A percentile compares a stretch with the other conserved stretches of the same genome.
Evolutionary conservation across 257 asterid genomes (phyloP).

Genomic region (Rauvolfia tetraphylla): DNA sequence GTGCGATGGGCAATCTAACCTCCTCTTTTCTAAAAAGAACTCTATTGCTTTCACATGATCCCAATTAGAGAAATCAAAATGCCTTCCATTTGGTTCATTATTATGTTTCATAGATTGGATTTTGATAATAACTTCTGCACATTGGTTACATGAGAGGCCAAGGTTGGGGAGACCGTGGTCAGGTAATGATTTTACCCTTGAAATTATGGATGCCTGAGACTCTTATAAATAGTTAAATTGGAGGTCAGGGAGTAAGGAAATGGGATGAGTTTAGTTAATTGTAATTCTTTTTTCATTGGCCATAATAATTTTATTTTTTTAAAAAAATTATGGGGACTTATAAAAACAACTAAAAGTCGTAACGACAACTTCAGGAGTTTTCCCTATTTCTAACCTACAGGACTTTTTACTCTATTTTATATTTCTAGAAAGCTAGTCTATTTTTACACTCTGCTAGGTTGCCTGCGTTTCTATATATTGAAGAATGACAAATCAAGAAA

Average conservation of each 20-base stretch:
- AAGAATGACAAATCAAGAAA: neutral
- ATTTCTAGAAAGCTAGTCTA: neutral
- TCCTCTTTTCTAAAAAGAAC: neutral
- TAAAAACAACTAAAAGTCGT: neutral
- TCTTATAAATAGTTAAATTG: neutral
- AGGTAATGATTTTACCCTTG: neutral
- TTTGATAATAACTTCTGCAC: neutral
- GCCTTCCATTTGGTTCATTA: neutral
- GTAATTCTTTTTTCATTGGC: neutral
- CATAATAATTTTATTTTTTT: no score
- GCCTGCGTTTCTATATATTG: neutral
- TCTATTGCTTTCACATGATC: neutral
- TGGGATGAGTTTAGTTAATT: neutral
- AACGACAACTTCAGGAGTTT: neutral
- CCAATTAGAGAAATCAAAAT: neutral
- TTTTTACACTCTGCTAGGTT: neutral
- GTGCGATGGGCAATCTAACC: neutral
- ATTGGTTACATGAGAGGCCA: neutral
- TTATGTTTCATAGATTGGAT: neutral
- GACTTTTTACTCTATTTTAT: neutral
- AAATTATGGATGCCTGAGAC: neutral
- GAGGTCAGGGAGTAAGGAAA: neutral
- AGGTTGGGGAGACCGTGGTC: neutral
- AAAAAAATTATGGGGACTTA: neutral
- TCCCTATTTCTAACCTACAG: no score